A percentile compares a stretch with the other conserved stretches of the same genome.
These are phyloP conservation scores for Arthrobotrys conoides DNA, from an alignment of 2,329 filamentous ascomycete species.

Conservation along the genomic window DNA sequence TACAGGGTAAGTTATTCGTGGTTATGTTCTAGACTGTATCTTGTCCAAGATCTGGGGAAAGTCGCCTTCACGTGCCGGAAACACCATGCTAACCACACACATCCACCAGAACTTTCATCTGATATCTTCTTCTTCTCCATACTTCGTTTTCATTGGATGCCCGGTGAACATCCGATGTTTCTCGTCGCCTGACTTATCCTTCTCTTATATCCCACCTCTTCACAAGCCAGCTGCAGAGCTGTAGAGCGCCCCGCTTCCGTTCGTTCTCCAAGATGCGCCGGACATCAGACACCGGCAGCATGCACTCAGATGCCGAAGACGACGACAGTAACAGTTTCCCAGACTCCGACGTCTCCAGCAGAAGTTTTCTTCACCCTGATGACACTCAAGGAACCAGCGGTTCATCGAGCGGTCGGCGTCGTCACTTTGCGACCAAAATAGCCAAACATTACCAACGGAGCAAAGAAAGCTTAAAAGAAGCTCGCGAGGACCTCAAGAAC, in stretches of 20 bases:
- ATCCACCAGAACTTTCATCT: constrained; percentile 18
- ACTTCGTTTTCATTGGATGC: constrained; percentile 26
- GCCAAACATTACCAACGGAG: constrained; percentile 49
- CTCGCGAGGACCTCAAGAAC: constrained; percentile 53
- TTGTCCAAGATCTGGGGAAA: neutral
- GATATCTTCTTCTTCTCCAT: constrained; percentile 22
- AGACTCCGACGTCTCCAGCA: constrained; percentile 39
- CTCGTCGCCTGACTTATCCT: constrained; percentile 39
- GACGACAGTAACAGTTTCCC: constrained; percentile 30
- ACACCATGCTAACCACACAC: constrained; percentile 2
- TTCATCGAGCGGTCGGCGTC: constrained; percentile 43
- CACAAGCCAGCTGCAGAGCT: constrained; percentile 33
- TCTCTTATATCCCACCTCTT: constrained; percentile 10
- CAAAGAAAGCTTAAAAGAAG: constrained; percentile 56
- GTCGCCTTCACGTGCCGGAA: constrained; percentile 41
- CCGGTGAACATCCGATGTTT: constrained; percentile 38
- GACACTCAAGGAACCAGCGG: constrained; percentile 19
- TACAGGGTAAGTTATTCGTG: neutral
- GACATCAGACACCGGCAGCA: constrained; percentile 20
- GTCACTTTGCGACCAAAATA: constrained; percentile 34
- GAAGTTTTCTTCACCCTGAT: constrained; percentile 50
- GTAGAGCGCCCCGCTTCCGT: neutral
- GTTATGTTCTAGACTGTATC: neutral
- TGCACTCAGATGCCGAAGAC: constrained; percentile 39
- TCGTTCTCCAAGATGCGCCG: constrained; percentile 42